phyloP scores from a whole-genome alignment of 441 rosid species.

The Eutrema salsugineum region DNA sequence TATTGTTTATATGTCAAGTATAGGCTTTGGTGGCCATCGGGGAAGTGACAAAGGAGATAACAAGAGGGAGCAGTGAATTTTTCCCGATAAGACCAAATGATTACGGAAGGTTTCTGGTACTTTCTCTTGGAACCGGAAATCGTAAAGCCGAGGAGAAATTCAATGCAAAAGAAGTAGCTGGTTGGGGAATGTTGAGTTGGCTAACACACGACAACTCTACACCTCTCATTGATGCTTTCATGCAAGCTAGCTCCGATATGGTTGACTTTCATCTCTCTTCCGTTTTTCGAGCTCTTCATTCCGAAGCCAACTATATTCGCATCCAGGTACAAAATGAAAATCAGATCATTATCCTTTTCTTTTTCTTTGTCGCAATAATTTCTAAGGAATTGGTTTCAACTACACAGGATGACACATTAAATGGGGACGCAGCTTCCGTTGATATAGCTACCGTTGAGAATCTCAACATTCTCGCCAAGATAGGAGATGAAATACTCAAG shows the following conservation, averaged over 20 bases:
- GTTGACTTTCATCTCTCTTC: constrained; percentile 55
- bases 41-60: constrained; percentile 50
- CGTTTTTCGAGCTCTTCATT: constrained; percentile 55
- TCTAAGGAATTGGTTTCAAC: not conserved
- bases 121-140: constrained; percentile 57
- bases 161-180: constrained; percentile 39
- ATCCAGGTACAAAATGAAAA: constrained; percentile 48
- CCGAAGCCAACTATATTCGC: constrained; percentile 55
- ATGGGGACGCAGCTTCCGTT: constrained; percentile 41
- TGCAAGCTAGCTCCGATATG: constrained; percentile 63
- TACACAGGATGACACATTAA: constrained; percentile 40
- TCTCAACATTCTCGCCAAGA: constrained; percentile 38
- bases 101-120: constrained; percentile 52
- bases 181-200: constrained; percentile 68
- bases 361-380: not conserved
- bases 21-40: constrained; percentile 63
- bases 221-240: constrained; percentile 57
- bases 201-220: constrained; percentile 38
- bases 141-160: constrained; percentile 41
- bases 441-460: constrained; percentile 55
- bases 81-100: constrained; percentile 52
- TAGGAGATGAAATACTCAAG: constrained; percentile 49
- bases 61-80: constrained; percentile 40
- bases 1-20: not conserved
- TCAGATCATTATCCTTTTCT: not conserved